Base-by-base conservation (phyloP, 805 yeast genomes). In the Myxozyma lipomycoides region DNA sequence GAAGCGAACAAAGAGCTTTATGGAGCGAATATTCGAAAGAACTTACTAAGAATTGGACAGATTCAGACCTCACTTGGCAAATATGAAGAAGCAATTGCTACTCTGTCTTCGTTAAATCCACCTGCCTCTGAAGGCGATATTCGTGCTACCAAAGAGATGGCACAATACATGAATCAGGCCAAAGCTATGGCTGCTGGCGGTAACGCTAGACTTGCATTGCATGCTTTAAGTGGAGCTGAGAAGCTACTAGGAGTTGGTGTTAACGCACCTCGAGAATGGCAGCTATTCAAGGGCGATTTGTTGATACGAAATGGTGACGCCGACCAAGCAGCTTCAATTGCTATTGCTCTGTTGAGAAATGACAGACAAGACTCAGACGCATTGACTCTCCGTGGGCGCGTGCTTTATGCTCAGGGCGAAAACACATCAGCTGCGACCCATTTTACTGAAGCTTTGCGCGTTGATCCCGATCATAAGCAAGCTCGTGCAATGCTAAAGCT, bases 351-450 rank as follows among this genome's bases (percentile, higher is more conserved):
- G 41, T 62, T 72, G 39, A 67, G 76, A 25, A 53, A 51, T 21
- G 68, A 67, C 54, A 45, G 64, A 7, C 62, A 61, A 34, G 71
- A 73, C 40, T 69, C 74, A 10, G 73, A 69, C 24, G 73, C 73
- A 0, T 63, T 72, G 26, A 62, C 64, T 2, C 60, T 72, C 36
- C 66, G 76, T 2, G 76, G 73, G 7, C 53, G 59, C 34, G 60
- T 68, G 2, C 61, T 70, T 30, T 67, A 68, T 55, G 60, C 60
- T 19, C 64, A 67, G 46, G 75, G 74, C 35, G 76, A 72, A 18
- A 62, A 61, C 23, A 62, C 64, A 5, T 60, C 66, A 45, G 72
- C 75, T 2, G 57, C 60, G 5, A 62, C 64, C 1, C 75, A 72
- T 50, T 70, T 68, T 55, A 54, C 58, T 36, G 72, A 68, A 51